Evolutionary conservation across 371 early-diverging fungal genomes (phyloP), one percentile per base, ranked within the genome.

Genomic region (Phascolomyces articulosus): DNA sequence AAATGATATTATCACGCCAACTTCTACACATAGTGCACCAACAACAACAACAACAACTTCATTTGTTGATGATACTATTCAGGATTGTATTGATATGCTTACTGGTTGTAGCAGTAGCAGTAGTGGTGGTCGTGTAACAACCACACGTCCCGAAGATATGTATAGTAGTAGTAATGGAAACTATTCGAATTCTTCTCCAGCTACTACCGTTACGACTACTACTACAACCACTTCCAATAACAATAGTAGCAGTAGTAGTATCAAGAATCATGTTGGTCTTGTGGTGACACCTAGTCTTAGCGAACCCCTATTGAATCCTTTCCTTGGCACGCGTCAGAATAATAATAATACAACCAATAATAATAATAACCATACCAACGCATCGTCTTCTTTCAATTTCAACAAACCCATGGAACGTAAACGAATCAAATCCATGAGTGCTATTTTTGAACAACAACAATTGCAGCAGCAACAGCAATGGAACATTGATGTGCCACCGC

Each of bases 21-120:
- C 23, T 13, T 44, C 44, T 15, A n/a, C 44, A 44, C 44, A 44
- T 44, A 44, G 44, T 16, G 44, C 44, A 16, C 44, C 44, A 3
- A 13, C 16, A n/a, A 44, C 38, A 13, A 24, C 58, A 8, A 40
- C 34, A 34, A 34, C 27, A 26, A 27, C 58, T 2, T 23, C 34
- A 26, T 40, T 34, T 9, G 27, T 44, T 44, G 60, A 59, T 20
- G 60, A 59, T 21, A 59, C 60, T 8, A 24, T 59, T 21, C 60
- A 40, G 21, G 60, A 59, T 24, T 59, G 60, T 29, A 59, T 59
- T 27, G 29, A 59, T n/a, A 59, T 59, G 60, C 44, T 59, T n/a
- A 26, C 60, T 59, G 34, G 11, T 34, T 24, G n/a, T 23, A n/a
- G 16, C 44, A 23, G 10, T 7, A 51, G 9, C 51, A 10, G n/a